Evolutionary conservation across 441 rosid genomes (phyloP).

Genomic region (Geranium incanum): DNA sequence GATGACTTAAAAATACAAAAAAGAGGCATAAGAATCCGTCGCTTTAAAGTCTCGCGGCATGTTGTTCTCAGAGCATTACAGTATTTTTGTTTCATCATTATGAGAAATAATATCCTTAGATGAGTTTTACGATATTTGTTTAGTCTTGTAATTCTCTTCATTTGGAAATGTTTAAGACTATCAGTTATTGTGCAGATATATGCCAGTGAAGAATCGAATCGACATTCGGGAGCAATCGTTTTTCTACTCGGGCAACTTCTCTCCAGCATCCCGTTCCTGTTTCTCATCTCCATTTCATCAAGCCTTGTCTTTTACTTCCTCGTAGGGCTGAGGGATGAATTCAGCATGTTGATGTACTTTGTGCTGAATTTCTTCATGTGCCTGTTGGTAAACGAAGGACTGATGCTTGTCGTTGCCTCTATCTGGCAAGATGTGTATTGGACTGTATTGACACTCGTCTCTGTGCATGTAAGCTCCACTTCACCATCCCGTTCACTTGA

Average conservation of each 20-base stretch:
- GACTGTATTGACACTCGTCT: constrained; percentile 58
- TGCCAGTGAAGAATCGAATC: constrained; percentile 74
- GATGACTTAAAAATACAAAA: too few relatives aligned
- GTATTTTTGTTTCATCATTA: background rate
- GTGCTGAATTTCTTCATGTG: constrained; percentile 91
- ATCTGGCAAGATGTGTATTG: constrained; percentile 75
- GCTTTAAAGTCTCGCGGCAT: background rate
- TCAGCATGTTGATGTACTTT: constrained; percentile 96
- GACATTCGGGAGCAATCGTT: constrained; percentile 85
- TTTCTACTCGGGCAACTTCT: constrained; percentile 85
- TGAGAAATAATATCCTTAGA: background rate
- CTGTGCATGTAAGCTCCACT: constrained; percentile 52
- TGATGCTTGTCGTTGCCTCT: constrained; percentile 59
- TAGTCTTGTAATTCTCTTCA: background rate
- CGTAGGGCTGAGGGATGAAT: constrained; percentile 69
- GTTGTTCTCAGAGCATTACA: background rate
- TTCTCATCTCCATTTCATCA: constrained; percentile 89
- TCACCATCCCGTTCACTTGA: background rate
- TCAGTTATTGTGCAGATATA: constrained; percentile 45
- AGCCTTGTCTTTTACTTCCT: constrained; percentile 97
- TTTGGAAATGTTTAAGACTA: background rate
- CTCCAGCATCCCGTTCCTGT: constrained; percentile 92
- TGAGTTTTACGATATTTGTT: background rate
- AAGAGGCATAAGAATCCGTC: background rate
- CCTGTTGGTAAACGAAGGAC: constrained; percentile 84